Evolutionary conservation across 352 stramenopile species (phyloP).

Genomic region (Globisporangium camurandrum): DNA sequence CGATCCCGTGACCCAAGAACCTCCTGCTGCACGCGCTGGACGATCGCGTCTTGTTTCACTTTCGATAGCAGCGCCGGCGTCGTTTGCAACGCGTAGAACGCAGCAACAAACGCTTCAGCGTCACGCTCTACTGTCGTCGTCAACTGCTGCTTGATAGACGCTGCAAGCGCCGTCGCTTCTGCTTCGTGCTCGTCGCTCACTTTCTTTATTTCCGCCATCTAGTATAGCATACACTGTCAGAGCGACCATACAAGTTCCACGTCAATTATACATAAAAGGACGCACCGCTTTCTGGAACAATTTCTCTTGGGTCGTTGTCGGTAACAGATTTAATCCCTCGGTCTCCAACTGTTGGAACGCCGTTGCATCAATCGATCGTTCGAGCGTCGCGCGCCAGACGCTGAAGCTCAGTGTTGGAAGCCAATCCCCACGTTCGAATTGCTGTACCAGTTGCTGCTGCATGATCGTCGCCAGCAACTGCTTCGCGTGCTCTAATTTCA

Average conservation of each 20-base stretch:
- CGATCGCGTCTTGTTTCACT: slow-evolving; percentile 21
- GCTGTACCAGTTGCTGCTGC: slow-evolving; percentile 27
- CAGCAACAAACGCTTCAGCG: slow-evolving; percentile 4
- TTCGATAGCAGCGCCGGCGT: slow-evolving; percentile 19
- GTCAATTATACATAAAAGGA: background rate
- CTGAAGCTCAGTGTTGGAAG: slow-evolving; percentile 41
- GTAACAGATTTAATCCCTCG: slow-evolving; percentile 27
- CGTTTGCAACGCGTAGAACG: slow-evolving; percentile 14
- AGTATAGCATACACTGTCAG: background rate
- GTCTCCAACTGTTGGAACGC: slow-evolving; percentile 32
- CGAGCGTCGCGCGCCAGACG: slow-evolving; percentile 43
- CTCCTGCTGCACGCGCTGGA: slow-evolving; percentile 7
- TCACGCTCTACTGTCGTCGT: slow-evolving; percentile 8
- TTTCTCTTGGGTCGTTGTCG: slow-evolving; percentile 43
- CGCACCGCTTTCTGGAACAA: slow-evolving; percentile 36
- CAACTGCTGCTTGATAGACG: slow-evolving; percentile 26
- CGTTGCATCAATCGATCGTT: slow-evolving; percentile 17
- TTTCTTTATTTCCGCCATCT: slow-evolving; percentile 27
- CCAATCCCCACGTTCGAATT: slow-evolving; percentile 29
- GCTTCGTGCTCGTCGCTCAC: slow-evolving; percentile 2
- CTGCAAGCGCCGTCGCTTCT: slow-evolving; percentile 22
- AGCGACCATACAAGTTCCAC: background rate
- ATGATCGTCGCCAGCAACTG: slow-evolving; percentile 39
- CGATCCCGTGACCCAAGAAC: no score
- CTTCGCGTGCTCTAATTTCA: slow-evolving; percentile 56